Evolutionary conservation across 2,329 filamentous ascomycete genomes (phyloP), one percentile per base, ranked within the genome.

Genomic region (Colletotrichum liriopes): DNA sequence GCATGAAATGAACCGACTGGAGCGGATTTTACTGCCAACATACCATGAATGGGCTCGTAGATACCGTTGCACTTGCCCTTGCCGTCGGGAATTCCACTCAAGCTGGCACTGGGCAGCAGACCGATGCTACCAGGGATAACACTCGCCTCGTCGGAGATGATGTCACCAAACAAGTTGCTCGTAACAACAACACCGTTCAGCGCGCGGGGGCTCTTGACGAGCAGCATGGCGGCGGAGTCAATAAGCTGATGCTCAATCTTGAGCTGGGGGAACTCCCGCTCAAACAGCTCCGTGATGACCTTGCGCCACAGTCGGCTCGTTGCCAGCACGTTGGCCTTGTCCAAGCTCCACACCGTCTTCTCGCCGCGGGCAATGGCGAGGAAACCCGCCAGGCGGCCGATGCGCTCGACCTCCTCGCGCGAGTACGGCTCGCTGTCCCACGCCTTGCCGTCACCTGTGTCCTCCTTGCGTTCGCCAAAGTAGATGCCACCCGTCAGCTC

Each of bases 11-110:
- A 23, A 12, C 12, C 2, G 0, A n/a, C 9, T 20, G 7, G 9
- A 2, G 20, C 14, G 32, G 66, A 41, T 51, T 20, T 11, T 5
- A 20, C 37, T 26, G 59, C 9, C 11, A 20, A 79, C 85, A 73
- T 86, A 94, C 94, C 95, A 82, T 99, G 96, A 78, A 99, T 98
- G 35, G 96, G 96, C 88, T 98, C 96, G 82, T 98, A 99, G 79
- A 98, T 98, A 77, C 95, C 96, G 81, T 97, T 98, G 80, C 95
- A 94, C 81, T 90, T 92, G 77, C 87, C 89, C 87, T 94, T 93
- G 67, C 94, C 94, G 81, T 97, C 94, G 0, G 96, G 96, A 72
- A 97, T 91, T 51, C 93, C 94, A 75, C 92, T 93, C 81, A 98
- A 85, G 83, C 93, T 96, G 16, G 96, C 96, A 81, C 93, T 96